phyloP scores from a whole-genome alignment of 1,284 basidiomycete genomes.

The Irpex sp. region DNA sequence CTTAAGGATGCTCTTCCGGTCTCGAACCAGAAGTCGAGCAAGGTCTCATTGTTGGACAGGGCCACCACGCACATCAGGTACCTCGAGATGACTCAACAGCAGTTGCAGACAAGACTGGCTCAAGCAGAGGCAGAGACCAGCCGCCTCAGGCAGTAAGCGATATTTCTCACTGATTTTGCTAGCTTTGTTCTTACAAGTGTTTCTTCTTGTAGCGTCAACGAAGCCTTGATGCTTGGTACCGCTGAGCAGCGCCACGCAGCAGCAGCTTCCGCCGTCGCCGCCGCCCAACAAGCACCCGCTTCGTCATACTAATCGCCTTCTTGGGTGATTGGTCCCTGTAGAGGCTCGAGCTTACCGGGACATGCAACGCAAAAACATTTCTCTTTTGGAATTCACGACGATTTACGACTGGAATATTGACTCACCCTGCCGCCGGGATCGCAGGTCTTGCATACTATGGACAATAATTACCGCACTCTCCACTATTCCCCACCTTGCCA shows the following conservation, averaged over 20 bases:
- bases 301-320: constrained; percentile 44
- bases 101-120: constrained; percentile 70
- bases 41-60: constrained; percentile 82
- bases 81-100: constrained; percentile 70
- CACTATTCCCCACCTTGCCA: constrained; percentile 17
- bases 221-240: constrained; percentile 80
- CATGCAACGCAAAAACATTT: constrained; percentile 5
- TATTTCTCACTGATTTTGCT: not conserved
- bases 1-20: constrained; percentile 83
- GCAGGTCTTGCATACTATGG: constrained; percentile 45
- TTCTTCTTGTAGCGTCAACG: constrained; percentile 55
- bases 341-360: constrained; percentile 29
- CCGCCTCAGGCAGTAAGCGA: constrained; percentile 58
- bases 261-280: constrained; percentile 50
- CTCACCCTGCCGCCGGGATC: constrained; percentile 43
- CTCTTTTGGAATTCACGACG: constrained; percentile 2
- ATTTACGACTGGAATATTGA: constrained; percentile 34
- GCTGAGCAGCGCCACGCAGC: constrained; percentile 67
- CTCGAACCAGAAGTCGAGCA: constrained; percentile 86
- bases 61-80: constrained; percentile 79
- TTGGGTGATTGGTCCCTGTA: constrained; percentile 12
- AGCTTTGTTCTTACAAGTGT: not conserved
- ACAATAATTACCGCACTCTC: constrained; percentile 27
- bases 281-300: constrained; percentile 38
- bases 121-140: constrained; percentile 73